Evolutionary conservation across 306 rosid species (phyloP), one percentile per base, ranked within the genome.

Genomic region (Coriaria nepalensis): DNA sequence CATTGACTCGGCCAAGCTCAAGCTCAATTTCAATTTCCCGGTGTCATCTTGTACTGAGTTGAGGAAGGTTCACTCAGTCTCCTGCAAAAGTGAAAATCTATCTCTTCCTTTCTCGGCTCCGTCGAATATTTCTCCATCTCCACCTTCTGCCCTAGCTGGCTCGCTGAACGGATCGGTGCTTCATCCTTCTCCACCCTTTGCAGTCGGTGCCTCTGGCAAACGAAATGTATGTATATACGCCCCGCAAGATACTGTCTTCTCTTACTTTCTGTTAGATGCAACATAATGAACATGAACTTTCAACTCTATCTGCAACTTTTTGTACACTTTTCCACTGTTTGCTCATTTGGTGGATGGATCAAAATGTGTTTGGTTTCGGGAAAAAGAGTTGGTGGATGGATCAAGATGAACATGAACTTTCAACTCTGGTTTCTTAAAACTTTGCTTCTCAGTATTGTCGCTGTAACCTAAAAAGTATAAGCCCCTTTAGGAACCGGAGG

Each of bases 151-250:
- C 50, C 55, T 20, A 20, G 40, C 45, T 33, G 62, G 54, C 33
- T 52, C 59, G 57, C 49, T 73, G 4, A 38, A 38, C 42, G 42
- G 9, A 10, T 38, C 42, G 42, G 4, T 9, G 47, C 47, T 47
- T 49, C 60, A 58, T 49, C 38, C 60, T 64, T 67, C 50, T 52
- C 49, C 49, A 54, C 79, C 62, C 78, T 64, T 70, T 69, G 50
- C 63, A n/a, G 1, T 6, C 42, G 11, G 6, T 20, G 32, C 47
- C n/a, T 53, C 59, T 37, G 60, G 57, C 37, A 60, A 68, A 53
- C 69, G 64, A 39, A 82, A 77, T 92, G 96, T 86, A 61, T 34
- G 9, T 2, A 20, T 35, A 20, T 1, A 53, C 8, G 7, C 12
- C 5, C 34, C 15, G 35, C 5, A 33, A 3, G 33, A 42, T 35